These are phyloP conservation scores for Rhizopogon vinicolor DNA, from an alignment of 768 basidiomycete species.

Conservation along the genomic window DNA sequence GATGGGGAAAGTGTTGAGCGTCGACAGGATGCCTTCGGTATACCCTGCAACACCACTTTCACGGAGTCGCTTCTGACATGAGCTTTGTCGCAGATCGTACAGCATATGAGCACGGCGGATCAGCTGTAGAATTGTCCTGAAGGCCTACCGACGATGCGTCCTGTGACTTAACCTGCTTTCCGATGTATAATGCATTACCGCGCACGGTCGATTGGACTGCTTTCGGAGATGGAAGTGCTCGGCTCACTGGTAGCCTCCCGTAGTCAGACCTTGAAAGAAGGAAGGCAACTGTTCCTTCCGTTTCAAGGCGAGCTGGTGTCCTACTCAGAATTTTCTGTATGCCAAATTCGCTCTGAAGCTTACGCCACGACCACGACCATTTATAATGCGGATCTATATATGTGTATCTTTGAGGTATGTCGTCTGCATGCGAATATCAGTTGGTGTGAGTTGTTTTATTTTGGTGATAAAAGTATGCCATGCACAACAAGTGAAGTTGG, in stretches of 20 bases:
- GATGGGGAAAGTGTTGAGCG: constrained; percentile 83
- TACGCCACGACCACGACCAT: too few relatives aligned
- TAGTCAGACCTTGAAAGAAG: too few relatives aligned
- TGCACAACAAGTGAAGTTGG: too few relatives aligned
- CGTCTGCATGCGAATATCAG: too few relatives aligned
- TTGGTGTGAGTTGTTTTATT: too few relatives aligned
- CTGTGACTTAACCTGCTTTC: constrained; percentile 48
- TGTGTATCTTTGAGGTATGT: too few relatives aligned
- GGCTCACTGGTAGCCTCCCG: not conserved
- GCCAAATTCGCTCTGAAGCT: too few relatives aligned
- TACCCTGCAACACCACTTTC: not conserved
- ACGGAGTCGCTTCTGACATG: not conserved
- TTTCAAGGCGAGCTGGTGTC: too few relatives aligned
- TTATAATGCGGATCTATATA: too few relatives aligned
- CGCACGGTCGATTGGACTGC: constrained; percentile 33
- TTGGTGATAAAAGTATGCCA: too few relatives aligned
- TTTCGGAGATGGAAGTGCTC: constrained; percentile 8
- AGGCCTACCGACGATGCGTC: constrained; percentile 80
- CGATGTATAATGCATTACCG: constrained; percentile 7
- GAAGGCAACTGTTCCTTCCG: too few relatives aligned
- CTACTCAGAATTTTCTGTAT: too few relatives aligned
- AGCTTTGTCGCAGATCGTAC: constrained; percentile 48
- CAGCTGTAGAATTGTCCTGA: constrained; percentile 91
- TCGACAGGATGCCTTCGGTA: constrained; percentile 72
- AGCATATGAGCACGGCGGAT: constrained; percentile 81